Evolutionary conservation across 1,284 basidiomycete genomes (phyloP).

Genomic region (Cerioporus squamosus): DNA sequence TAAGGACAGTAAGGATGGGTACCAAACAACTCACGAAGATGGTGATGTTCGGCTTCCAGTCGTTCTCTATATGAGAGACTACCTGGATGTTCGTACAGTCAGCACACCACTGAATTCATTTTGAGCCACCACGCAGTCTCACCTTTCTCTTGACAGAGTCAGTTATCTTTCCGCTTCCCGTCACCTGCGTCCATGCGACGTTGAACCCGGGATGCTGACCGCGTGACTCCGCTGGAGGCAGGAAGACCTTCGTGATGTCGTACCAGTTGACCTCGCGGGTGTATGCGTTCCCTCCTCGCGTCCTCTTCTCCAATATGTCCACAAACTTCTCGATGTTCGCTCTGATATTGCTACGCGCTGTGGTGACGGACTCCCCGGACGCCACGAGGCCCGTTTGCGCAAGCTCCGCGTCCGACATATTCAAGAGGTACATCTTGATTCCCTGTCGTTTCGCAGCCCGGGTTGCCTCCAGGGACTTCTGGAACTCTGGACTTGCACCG

Average conservation of each 20-base stretch:
- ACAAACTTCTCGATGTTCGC: no score
- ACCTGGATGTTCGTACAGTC: not conserved
- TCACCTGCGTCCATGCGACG: not conserved
- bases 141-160: not conserved
- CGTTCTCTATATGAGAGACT: constrained; percentile 1
- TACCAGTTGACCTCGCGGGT: constrained; percentile 13
- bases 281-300: not conserved
- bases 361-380: no score
- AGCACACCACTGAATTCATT: not conserved
- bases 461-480: no score
- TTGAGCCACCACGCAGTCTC: not conserved
- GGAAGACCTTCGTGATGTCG: constrained; percentile 7
- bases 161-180: not conserved
- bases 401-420: no score
- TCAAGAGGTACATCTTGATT: no score
- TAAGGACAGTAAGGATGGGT: no score
- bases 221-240: constrained; percentile 5
- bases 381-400: no score
- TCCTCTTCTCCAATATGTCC: no score
- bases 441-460: no score
- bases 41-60: constrained; percentile 13
- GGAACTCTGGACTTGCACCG: no score
- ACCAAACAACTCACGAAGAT: constrained; percentile 1
- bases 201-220: constrained; percentile 6
- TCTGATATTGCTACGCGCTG: no score